phyloP scores from a whole-genome alignment of 257 asterid genomes.

The Galeopsis tetrahit region DNA sequence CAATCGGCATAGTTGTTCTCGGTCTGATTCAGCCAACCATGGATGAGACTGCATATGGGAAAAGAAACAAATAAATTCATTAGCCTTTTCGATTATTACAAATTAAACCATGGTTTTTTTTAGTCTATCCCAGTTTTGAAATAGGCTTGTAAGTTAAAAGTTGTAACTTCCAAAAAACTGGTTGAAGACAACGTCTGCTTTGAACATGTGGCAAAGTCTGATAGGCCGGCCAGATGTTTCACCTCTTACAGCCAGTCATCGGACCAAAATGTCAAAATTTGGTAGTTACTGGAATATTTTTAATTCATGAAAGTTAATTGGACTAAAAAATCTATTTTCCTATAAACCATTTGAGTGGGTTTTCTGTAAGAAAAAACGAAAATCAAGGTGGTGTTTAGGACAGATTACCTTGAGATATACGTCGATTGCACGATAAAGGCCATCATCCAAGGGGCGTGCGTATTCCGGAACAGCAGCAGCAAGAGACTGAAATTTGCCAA shows the following conservation, averaged over 20 bases:
- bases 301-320: no score
- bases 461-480: conserved; percentile 93
- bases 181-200: no score
- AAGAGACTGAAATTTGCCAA: conserved; percentile 83
- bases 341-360: neutral
- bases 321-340: no score
- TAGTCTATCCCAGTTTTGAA: no score
- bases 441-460: conserved; percentile 93
- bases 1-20: conserved; percentile 90
- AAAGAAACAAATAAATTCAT: neutral
- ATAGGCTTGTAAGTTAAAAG: no score
- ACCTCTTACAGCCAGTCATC: no score
- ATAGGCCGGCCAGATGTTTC: no score
- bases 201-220: no score
- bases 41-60: conserved; percentile 80
- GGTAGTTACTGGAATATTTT: no score
- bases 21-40: conserved; percentile 84
- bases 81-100: neutral
- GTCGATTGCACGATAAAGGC: conserved; percentile 95
- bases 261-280: no score
- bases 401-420: conserved; percentile 80
- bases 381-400: neutral
- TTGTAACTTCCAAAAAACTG: no score
- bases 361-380: neutral
- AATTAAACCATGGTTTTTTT: no score